Base-by-base conservation (phyloP, 208 protist genomes). In the Trypanosoma boissoni region DNA sequence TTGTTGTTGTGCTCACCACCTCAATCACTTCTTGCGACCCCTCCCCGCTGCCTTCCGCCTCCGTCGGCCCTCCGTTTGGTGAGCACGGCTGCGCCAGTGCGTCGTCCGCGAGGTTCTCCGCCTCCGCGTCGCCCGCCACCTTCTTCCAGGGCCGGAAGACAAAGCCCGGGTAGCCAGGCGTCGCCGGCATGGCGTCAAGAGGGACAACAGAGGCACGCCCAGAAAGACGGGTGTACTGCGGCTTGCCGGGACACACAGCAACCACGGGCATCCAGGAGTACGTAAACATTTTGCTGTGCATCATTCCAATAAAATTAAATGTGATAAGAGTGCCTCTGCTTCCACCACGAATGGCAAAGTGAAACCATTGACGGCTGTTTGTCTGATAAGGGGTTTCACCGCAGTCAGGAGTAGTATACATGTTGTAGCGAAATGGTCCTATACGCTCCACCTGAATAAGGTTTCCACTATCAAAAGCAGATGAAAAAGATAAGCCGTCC, bases 281-380 rank as follows among this genome's bases (percentile, higher is more conserved):
- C 18, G 80, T 90, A 76, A 88, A 97, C 80, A 94, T 89, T 41
- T 74, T 73, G 58, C 76, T 81, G 70, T 95, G 77, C 74, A 83
- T 89, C 71, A 97, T 78, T 18, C 85, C 89, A 3, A 91, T 65
- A 37, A 97, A 72, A 18, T 65, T 85, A 50, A 96, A 60, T 21
- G 43, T 68, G 24, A 97, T 58, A 8, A 73, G 53, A 24, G 32
- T 54, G 16, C 86, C 88, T 34, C 80, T 84, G 20, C 27, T 42
- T 41, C 74, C 86, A 10, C 90, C 90, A 14, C 78, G 82, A 29
- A 97, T 78, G 16, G 84, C 79, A 69, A 97, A 97, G 72, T 97
- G 86, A 64, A 96, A 96, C 90, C 92, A 97, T 61, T 95, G 86
- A 9, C 90, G 78, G 59, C 92, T 92, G 62, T 92, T 90, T 20